Base-by-base conservation (phyloP, 495 filamentous ascomycete species). In the Pseudevernia furfuracea region DNA sequence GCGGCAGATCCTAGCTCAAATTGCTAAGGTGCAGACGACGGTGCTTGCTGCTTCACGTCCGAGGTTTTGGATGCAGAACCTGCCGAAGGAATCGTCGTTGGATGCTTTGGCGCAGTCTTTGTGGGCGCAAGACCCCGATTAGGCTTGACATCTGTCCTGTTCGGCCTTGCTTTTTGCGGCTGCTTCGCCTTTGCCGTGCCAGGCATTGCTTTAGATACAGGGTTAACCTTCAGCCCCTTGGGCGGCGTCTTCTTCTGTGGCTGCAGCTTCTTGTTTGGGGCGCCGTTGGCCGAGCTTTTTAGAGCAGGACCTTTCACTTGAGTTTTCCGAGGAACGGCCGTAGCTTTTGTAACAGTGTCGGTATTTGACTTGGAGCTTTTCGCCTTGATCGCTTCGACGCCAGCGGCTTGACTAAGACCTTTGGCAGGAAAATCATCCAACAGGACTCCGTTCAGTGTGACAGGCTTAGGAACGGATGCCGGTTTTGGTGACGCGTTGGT, bases 381-480 rank as follows among this genome's bases (percentile, higher is more conserved):
- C 56, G 62, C 25, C 25, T 36, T 49, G 9, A 28, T 60, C 25
- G 25, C 43, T 34, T 12, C 9, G 8, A 58, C 44, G 7, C 36
- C 36, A 9, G 25, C 17, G 30, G 56, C 43, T 48, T 59, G 28
- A 1, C 60, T 36, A 64, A 59, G 32, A 36, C 62, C 62, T 52
- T 64, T 59, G 9, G 62, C 43, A 30, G 62, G 55, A 15, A 64
- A 64, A 17, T 60, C 44, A 17, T 64, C 43, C 15, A 64, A 37
- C 28, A 43, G 62, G n/a, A 58, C 56, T 55, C 62, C 62, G 21
- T 64, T 64, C 23, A 64, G 41, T 11, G 62, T 64, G 11, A 64
- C 62, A 43, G 43, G 56, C 17, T 60, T 60, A 19, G 30, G 55
- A 14, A 23, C n/a, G 9, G 43, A 10, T 43, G 11, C 23, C 23